Evolutionary conservation across 2,329 filamentous ascomycete genomes (phyloP), one percentile per base, ranked within the genome.

Genomic region (Monilinia aucupariae): DNA sequence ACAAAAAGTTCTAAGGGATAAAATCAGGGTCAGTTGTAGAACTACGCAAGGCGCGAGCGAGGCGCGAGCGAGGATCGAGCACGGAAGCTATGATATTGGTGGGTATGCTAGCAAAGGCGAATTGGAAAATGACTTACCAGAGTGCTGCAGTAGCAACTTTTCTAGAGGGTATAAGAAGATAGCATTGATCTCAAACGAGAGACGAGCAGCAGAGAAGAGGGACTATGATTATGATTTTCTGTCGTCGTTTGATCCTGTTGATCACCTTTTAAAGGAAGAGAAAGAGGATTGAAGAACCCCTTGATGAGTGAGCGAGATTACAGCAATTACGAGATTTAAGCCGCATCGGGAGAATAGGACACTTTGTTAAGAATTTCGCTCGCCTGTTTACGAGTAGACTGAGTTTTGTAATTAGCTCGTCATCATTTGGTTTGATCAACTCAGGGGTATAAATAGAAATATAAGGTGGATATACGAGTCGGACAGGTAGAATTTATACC

Each of bases 21-120:
- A 54, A 41, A 39, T 17, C n/a, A 39, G 20, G 62, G 64, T 73
- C 63, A 73, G 69, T 63, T 66, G 39, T 41, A 64, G 64, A 62
- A 68, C 51, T 30, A 22, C 34, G 55, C 49, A 30, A 59, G n/a
- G 17, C 56, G 49, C 13, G n/a, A n/a, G n/a, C n/a, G n/a, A n/a
- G n/a, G n/a, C n/a, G n/a, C n/a, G n/a, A n/a, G n/a, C n/a, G 51
- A 65, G 59, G 58, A 63, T 50, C 45, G 63, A 56, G 20, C n/a
- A 32, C 17, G 48, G 22, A 37, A 30, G 59, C 39, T 41, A 43
- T 43, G 52, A 27, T 43, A 37, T n/a, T n/a, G n/a, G n/a, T n/a
- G n/a, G n/a, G n/a, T n/a, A n/a, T n/a, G n/a, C n/a, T 37, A 37
- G 34, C 34, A 37, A 13, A 37, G 13, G 10, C 13, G 43, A 34